Evolutionary conservation across 163 green algal species (phyloP).

Genomic region (Picocystis sp.): DNA sequence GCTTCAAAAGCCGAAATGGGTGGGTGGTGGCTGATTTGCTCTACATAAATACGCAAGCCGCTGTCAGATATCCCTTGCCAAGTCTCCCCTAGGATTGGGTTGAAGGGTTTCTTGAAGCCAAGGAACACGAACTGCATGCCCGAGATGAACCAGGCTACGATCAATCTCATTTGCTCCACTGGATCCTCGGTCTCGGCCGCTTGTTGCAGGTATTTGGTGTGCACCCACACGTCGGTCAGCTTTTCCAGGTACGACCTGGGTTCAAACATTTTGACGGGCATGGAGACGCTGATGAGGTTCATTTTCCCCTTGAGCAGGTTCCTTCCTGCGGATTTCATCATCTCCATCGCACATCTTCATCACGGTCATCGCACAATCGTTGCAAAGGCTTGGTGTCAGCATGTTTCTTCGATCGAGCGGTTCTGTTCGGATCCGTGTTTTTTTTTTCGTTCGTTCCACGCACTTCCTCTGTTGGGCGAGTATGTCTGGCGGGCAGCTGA

Average conservation of each 20-base stretch:
- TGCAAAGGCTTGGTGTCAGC: no score
- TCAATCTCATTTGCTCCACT: conserved; percentile 43
- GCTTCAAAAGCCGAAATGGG: conserved; percentile 62
- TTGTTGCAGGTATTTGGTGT: conserved; percentile 34
- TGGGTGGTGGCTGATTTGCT: conserved; percentile 71
- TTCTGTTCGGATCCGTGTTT: no score
- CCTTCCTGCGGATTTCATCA: conserved; percentile 33
- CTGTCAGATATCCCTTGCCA: conserved; percentile 50
- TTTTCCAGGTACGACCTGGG: conserved; percentile 67
- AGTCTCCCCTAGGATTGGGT: conserved; percentile 70
- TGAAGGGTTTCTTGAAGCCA: conserved; percentile 70
- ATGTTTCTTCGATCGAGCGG: no score
- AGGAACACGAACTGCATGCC: conserved; percentile 34
- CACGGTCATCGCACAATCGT: no score
- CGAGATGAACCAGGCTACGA: conserved; percentile 55
- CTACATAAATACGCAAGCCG: conserved; percentile 44
- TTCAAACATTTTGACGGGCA: conserved; percentile 74
- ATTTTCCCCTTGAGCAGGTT: conserved; percentile 34
- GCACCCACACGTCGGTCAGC: conserved; percentile 62
- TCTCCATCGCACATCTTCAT: conserved; percentile 9
- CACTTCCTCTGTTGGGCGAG: no score
- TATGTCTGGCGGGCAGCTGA: no score
- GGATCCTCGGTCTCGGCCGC: conserved; percentile 35
- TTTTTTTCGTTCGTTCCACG: no score
- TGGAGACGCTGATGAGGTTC: conserved; percentile 61